Percentiles rank a stretch among this genome's conserved stretches.
Conservation (phyloP, 306 rosid species). For the Cajanus cajan region DNA sequence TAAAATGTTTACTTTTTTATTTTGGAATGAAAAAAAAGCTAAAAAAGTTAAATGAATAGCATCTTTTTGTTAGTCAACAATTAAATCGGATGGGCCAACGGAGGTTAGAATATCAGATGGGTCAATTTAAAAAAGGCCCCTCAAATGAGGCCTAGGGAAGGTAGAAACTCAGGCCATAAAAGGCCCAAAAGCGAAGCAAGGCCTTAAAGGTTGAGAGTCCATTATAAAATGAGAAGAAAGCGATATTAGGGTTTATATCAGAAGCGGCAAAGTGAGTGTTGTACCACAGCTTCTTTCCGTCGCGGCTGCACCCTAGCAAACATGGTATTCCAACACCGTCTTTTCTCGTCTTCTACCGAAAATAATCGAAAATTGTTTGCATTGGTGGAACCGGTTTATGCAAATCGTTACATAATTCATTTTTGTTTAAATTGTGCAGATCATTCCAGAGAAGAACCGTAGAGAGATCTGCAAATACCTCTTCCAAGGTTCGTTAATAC, state of each 20-base stretch:
- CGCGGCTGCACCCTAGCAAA: slow-evolving; percentile 5
- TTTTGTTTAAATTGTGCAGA: slow-evolving; percentile 33
- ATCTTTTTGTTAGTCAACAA: neutral
- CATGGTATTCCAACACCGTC: slow-evolving; percentile 20
- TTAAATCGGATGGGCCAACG: neutral
- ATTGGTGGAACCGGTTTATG: neutral
- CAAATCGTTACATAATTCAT: neutral
- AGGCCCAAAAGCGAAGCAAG: neutral
- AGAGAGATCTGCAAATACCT: slow-evolving; percentile 75
- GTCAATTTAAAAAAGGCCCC: neutral
- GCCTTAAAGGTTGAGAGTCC: neutral
- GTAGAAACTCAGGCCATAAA: neutral
- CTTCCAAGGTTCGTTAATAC: slow-evolving; percentile 52
- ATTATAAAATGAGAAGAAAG: neutral
- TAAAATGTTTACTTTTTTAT: neutral
- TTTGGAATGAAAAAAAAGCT: neutral
- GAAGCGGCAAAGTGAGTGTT: slow-evolving; percentile 1
- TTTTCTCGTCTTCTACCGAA: neutral
- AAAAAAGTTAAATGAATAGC: neutral
- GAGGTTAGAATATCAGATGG: neutral
- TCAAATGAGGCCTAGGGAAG: neutral
- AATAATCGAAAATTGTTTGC: neutral
- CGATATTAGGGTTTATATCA: slow-evolving; percentile 17
- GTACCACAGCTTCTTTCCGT: neutral
- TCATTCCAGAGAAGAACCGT: slow-evolving; percentile 72